Conservation (phyloP, 192 early-diverging fungal genomes). For the Pecoramyces ruminantium region DNA sequence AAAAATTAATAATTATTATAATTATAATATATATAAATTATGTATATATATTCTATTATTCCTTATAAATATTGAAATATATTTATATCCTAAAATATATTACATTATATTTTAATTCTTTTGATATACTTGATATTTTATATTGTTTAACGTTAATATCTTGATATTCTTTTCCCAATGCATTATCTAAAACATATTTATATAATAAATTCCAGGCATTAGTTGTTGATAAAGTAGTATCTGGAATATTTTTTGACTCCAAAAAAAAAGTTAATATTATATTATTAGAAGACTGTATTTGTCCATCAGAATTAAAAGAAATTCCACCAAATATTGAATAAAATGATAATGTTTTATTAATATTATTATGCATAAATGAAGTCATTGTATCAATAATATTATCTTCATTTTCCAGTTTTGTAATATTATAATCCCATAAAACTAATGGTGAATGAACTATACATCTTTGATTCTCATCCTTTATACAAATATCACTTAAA, state of each 20-base stretch:
- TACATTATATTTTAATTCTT: background rate
- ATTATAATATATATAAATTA: background rate
- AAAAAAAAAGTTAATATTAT: background rate
- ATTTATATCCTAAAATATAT: background rate
- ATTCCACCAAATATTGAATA: background rate
- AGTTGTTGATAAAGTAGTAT: background rate
- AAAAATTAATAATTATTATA: too few relatives aligned
- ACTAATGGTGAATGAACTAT: background rate
- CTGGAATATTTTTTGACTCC: background rate
- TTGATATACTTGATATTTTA: background rate
- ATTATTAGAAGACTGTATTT: background rate
- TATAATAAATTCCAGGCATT: background rate
- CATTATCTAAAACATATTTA: background rate
- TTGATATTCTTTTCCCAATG: background rate
- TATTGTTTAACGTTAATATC: background rate
- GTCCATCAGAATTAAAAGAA: background rate
- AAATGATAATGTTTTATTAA: background rate
- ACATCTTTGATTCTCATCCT: background rate
- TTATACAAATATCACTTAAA: background rate
- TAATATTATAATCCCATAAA: background rate
- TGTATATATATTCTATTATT: background rate
- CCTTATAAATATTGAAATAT: background rate
- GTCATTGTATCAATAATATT: background rate
- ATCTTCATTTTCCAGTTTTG: background rate
- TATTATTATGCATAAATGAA: background rate